These are phyloP conservation scores for Myriosclerotinia curreyana DNA, from an alignment of 2,329 filamentous ascomycete species.

Conservation along the genomic window DNA sequence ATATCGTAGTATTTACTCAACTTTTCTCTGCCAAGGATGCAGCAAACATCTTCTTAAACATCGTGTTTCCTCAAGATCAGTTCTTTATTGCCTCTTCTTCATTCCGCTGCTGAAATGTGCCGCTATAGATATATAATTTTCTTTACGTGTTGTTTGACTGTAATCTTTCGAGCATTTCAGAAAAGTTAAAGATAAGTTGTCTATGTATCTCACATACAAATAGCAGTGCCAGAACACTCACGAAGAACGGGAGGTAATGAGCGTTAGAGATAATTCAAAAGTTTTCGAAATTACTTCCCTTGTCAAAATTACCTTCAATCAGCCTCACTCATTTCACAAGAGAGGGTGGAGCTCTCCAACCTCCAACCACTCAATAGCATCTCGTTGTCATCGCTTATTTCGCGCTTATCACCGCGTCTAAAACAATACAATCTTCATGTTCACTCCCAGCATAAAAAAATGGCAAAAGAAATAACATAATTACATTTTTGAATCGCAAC, in stretches of 20 bases:
- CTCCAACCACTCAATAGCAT: background rate
- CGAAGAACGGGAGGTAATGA: background rate
- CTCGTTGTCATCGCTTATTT: background rate
- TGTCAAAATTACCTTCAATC: background rate
- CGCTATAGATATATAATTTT: background rate
- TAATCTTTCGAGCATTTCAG: background rate
- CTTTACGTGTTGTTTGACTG: background rate
- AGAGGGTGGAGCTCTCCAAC: background rate
- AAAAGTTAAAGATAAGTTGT: background rate
- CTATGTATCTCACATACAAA: background rate
- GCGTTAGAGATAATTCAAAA: background rate
- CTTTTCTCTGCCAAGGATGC: background rate
- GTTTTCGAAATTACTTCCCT: background rate
- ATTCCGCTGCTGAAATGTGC: background rate
- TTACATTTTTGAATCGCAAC: background rate
- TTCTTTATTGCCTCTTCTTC: background rate
- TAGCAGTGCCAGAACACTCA: background rate
- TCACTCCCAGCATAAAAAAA: background rate
- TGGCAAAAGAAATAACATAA: conserved; percentile 9
- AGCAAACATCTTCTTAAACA: background rate
- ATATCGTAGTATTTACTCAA: background rate
- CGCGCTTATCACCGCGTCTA: background rate
- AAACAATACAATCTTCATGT: background rate
- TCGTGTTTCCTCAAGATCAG: background rate
- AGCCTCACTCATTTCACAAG: background rate